Conservation (phyloP, 495 filamentous ascomycete species). For the Neurospora cerealis region DNA sequence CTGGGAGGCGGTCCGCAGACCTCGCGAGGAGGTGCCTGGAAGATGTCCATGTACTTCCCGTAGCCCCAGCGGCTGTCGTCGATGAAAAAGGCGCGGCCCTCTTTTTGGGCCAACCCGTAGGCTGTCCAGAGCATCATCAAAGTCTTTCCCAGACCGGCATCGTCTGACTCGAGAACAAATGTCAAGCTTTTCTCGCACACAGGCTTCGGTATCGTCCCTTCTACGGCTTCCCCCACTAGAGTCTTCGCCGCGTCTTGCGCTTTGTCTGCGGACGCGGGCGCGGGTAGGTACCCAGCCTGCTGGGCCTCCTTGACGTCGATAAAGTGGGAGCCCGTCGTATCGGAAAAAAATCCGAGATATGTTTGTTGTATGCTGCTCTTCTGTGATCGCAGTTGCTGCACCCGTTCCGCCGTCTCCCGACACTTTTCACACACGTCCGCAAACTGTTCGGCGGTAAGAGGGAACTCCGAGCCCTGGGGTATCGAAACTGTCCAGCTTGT, state of each 20-base stretch:
- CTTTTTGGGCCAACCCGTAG: conserved; percentile 60
- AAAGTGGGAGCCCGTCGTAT: conserved; percentile 50
- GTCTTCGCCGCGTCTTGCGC: conserved; percentile 14
- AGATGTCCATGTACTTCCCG: conserved; percentile 57
- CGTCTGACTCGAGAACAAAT: conserved; percentile 55
- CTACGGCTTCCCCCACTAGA: conserved; percentile 26
- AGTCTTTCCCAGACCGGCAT: conserved; percentile 58
- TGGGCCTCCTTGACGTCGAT: conserved; percentile 58
- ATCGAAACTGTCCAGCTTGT: conserved; percentile 64
- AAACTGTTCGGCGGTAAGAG: conserved; percentile 49
- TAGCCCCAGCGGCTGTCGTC: conserved; percentile 72
- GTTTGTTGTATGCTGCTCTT: conserved; percentile 26
- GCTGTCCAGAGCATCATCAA: conserved; percentile 67
- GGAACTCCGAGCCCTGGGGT: conserved; percentile 46
- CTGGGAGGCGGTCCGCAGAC: conserved; percentile 50
- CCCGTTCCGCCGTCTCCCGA: conserved; percentile 40
- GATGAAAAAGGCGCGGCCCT: conserved; percentile 62
- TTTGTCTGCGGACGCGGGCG: conserved; percentile 10
- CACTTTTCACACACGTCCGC: conserved; percentile 49
- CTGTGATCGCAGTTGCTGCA: conserved; percentile 35
- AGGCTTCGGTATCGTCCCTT: conserved; percentile 24
- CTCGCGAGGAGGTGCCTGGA: conserved; percentile 47
- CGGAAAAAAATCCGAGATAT: conserved; percentile 44
- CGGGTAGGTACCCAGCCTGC: conserved; percentile 43
- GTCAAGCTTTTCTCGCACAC: conserved; percentile 59